Conservation (phyloP, 176 grass and related monocot genomes). For the Ananas comosus region DNA sequence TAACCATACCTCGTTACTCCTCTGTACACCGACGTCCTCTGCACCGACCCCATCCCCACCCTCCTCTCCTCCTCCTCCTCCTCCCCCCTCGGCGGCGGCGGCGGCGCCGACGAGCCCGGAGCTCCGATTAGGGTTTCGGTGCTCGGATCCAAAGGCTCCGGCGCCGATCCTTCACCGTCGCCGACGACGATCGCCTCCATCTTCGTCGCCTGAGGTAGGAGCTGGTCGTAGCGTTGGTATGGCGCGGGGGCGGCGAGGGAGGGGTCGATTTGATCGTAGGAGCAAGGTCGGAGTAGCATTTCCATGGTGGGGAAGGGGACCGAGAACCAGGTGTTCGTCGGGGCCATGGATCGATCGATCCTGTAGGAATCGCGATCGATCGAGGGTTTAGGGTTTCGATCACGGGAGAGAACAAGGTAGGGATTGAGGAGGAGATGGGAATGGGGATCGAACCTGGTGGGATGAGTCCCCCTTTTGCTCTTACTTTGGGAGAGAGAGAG, state of each 20-base stretch:
- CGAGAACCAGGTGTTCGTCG: no score
- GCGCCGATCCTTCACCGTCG: background rate
- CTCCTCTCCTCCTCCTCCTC: no score
- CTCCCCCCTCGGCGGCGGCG: background rate
- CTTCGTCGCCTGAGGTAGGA: constrained; percentile 4
- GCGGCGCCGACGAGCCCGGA: constrained; percentile 13
- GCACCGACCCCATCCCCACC: constrained; percentile 7
- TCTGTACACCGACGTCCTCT: constrained; percentile 59
- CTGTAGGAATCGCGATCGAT: no score
- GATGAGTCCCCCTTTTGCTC: background rate
- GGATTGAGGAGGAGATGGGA: background rate
- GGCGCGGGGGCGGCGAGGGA: no score
- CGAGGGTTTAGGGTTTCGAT: no score
- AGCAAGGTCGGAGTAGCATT: no score
- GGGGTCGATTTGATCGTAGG: no score
- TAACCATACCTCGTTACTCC: constrained; percentile 58
- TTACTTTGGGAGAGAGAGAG: constrained; percentile 4
- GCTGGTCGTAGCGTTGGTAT: background rate
- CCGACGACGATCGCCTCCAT: background rate
- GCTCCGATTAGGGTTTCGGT: background rate
- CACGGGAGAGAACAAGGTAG: background rate
- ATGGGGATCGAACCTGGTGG: constrained; percentile 16
- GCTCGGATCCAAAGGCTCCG: constrained; percentile 3
- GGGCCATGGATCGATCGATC: no score
- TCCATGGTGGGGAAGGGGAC: no score